Evolutionary conservation across 768 basidiomycete species (phyloP).

Genomic region (Agrocybe pediades): DNA sequence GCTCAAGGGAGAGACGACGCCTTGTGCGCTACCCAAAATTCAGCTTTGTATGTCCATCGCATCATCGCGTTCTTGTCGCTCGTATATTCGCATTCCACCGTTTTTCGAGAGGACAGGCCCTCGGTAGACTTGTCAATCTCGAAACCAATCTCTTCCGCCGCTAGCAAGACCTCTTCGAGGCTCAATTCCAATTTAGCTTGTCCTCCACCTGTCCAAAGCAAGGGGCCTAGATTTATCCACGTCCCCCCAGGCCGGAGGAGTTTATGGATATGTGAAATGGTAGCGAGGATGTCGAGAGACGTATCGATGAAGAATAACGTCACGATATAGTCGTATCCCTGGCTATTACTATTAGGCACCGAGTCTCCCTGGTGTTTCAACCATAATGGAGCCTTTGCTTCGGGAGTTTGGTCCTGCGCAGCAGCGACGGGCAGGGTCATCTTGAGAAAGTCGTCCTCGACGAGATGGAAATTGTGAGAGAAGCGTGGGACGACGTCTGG

Average conservation of each 20-base stretch:
- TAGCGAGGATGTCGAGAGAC: conserved; percentile 51
- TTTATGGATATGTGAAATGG: conserved; percentile 56
- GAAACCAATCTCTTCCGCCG: conserved; percentile 60
- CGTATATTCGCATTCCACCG: conserved; percentile 69
- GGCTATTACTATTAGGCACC: neutral
- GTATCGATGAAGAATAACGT: conserved; percentile 73
- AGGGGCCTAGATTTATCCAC: conserved; percentile 75
- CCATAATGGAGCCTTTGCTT: conserved; percentile 17
- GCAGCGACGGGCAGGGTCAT: conserved; percentile 24
- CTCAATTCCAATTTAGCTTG: conserved; percentile 59
- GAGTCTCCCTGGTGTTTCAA: conserved; percentile 2
- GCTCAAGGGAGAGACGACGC: neutral
- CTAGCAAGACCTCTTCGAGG: conserved; percentile 60
- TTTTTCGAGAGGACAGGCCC: conserved; percentile 30
- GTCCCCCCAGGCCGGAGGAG: conserved; percentile 62
- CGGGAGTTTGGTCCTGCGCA: no score
- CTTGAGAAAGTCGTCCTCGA: conserved; percentile 61
- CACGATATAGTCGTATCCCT: conserved; percentile 60
- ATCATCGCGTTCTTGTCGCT: conserved; percentile 66
- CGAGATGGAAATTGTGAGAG: conserved; percentile 40
- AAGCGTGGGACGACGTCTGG: conserved; percentile 63
- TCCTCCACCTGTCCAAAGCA: conserved; percentile 62
- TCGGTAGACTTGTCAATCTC: conserved; percentile 29
- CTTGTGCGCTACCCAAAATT: conserved; percentile 61
- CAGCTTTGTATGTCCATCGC: conserved; percentile 67